phyloP scores from a whole-genome alignment of 352 stramenopile species.

The Pythium chondricola region DNA sequence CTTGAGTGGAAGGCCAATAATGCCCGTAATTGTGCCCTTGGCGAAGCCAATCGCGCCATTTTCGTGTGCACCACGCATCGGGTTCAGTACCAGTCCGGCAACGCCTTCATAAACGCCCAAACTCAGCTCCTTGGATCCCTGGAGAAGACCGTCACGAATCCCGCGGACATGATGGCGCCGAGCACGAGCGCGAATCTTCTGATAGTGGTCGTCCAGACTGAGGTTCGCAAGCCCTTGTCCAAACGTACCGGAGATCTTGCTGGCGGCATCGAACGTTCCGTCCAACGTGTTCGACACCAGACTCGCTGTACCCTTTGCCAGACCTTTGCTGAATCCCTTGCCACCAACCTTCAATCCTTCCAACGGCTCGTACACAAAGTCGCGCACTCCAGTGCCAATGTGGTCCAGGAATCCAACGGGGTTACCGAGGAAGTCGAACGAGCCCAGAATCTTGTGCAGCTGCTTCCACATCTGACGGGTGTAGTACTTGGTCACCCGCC shows the following conservation, averaged over 20 bases:
- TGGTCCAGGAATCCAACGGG: slow-evolving; percentile 90
- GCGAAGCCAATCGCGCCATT: slow-evolving; percentile 81
- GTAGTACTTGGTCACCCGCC: slow-evolving; percentile 88
- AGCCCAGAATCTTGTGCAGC: slow-evolving; percentile 84
- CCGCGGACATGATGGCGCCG: slow-evolving; percentile 72
- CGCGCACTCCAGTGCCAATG: slow-evolving; percentile 91
- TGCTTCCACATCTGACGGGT: slow-evolving; percentile 86
- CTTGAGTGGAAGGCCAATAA: slow-evolving; percentile 83
- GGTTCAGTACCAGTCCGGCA: slow-evolving; percentile 69
- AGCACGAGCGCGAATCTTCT: slow-evolving; percentile 75
- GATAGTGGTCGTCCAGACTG: slow-evolving; percentile 84
- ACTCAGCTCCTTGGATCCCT: slow-evolving; percentile 82
- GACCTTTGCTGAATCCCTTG: slow-evolving; percentile 79
- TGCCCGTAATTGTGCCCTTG: slow-evolving; percentile 79
- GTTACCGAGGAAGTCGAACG: slow-evolving; percentile 86
- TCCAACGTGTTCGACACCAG: slow-evolving; percentile 84
- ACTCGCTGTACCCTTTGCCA: slow-evolving; percentile 84
- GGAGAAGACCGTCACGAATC: slow-evolving; percentile 70
- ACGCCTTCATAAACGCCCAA: slow-evolving; percentile 83
- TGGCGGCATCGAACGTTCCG: slow-evolving; percentile 82
- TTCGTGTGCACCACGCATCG: slow-evolving; percentile 75
- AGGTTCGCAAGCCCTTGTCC: slow-evolving; percentile 81
- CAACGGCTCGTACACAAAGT: slow-evolving; percentile 96
- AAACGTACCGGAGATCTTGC: slow-evolving; percentile 86
- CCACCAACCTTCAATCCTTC: slow-evolving; percentile 87